Evolutionary conservation across 352 stramenopile genomes (phyloP), one percentile per base, ranked within the genome.

Genomic region (Albugo laibachii): DNA sequence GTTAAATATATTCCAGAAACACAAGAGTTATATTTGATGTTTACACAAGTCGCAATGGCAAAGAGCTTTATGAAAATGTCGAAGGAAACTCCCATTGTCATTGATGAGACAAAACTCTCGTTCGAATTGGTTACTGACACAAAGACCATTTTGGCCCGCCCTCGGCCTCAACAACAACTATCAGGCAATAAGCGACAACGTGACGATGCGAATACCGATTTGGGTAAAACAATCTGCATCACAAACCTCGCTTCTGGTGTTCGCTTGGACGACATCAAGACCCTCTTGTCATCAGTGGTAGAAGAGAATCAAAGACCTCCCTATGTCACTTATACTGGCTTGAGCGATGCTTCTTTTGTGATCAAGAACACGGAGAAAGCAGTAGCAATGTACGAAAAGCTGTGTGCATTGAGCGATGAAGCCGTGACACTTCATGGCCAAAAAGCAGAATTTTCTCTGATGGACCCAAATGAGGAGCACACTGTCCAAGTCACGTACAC

Each of bases 251-350:
- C 69, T 27, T 63, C 52, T 37, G 65, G 66, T 34, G 75, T 83
- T 36, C 71, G 69, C 38, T 57, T 88, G 38, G 66, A 81, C 51
- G 77, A 91, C 50, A 83, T 88, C 45, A 89, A 92, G 68, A 72
- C 87, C 55, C 57, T 87, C 2, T 50, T 93, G 40, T 62, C 67
- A 5, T 59, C 52, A 1, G 75, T 67, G 24, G 62, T 79, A 52
- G 67, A 69, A 20, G 52, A 69, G 2, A 51, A 54, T 3, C 49
- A 48, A 34, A 70, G 71, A 36, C 67, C 69, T 41, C 78, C 75
- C 15, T 92, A 73, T 56, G 73, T 92, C 41, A 71, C 85, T 53
- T 92, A 80, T 55, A 66, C 86, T 45, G 78, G 78, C 15, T 63
- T 87, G 39, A 72, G 84, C 57, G 58, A 51, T 14, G 78, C 78